Conservation (phyloP, 1,284 basidiomycete genomes). For the Ganoderma leucocontextum region DNA sequence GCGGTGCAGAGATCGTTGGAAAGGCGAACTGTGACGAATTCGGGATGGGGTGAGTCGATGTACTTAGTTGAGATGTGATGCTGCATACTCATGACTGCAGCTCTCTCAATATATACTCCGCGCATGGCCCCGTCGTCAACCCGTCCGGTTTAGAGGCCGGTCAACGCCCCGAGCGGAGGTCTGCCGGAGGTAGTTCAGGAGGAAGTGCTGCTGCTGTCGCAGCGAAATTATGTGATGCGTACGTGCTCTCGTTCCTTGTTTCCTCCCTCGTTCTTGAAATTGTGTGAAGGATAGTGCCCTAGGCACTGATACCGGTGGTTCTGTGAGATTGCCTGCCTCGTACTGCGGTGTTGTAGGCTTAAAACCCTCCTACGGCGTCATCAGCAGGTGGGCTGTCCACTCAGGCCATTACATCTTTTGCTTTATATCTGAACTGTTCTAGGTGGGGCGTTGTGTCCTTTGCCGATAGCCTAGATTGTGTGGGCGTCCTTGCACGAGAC, state of each 20-base stretch:
- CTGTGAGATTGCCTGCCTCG: conserved; percentile 90
- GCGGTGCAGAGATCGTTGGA: conserved; percentile 81
- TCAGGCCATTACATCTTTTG: background rate
- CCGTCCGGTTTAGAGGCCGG: conserved; percentile 54
- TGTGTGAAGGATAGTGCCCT: conserved; percentile 68
- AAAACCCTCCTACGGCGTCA: conserved; percentile 94
- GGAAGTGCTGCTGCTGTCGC: conserved; percentile 87
- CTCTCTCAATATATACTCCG: conserved; percentile 76
- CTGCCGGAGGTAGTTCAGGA: conserved; percentile 86
- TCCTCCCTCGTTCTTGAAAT: conserved; percentile 5
- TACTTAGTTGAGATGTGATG: conserved; percentile 31
- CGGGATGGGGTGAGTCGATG: conserved; percentile 85
- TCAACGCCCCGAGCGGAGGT: conserved; percentile 54
- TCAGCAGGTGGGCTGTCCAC: conserved; percentile 70
- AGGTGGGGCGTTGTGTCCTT: conserved; percentile 94
- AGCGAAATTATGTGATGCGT: conserved; percentile 83
- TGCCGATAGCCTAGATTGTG: conserved; percentile 94
- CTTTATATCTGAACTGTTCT: conserved; percentile 4
- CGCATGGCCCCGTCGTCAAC: conserved; percentile 83
- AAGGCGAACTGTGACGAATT: conserved; percentile 99
- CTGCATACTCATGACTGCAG: conserved; percentile 48
- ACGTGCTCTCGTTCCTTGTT: conserved; percentile 41
- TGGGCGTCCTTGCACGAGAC: conserved; percentile 80
- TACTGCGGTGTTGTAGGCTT: conserved; percentile 94
- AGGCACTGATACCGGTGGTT: conserved; percentile 96